Base-by-base conservation (phyloP, 2,329 filamentous ascomycete genomes). In the Blastomyces parvus region DNA sequence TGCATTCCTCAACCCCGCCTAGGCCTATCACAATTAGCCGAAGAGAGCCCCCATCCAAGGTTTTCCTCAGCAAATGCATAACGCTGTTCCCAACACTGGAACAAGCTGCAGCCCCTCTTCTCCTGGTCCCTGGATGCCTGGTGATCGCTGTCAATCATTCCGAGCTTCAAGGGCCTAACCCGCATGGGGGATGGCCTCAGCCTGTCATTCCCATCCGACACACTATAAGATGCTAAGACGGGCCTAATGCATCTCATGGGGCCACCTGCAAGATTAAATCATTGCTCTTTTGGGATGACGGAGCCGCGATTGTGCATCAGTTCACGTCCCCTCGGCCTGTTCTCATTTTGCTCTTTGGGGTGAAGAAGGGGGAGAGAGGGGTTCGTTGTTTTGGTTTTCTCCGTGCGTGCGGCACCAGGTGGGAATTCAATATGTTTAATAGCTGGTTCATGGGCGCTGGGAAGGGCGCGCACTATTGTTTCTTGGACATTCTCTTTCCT, bases 191-290 rank as follows among this genome's bases (percentile, higher is more conserved):
- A 46, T 46, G 25, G 38, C 57, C 38, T 17, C 33, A 46, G 40
- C 9, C 27, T 59, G 42, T 59, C 57, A 44, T 59, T 46, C 40
- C 42, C 42, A 44, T 44, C 42, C 25, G 27, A n/a, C 57, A n/a
- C 25, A 59, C 57, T 59, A 46, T 59, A 40, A 13, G 40, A 22
- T 42, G 57, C 57, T 59, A 59, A 48, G 17, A 46, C 25, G 8
- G 40, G 38, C 13, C 57, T 46, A 46, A 59, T 46, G 57, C 40
- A 59, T 17, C 57, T 59, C 57, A 46, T 48, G 40, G 25, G 40
- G 22, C 5, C 22, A 50, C 57, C 14, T 46, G 57, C 57, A 59
- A 59, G 22, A 59, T 59, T 59, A 59, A 59, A 59, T 59, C 38
- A 59, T 59, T 59, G 57, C 57, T 46, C 30, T 19, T 46, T 59